Conservation (phyloP, 225 moss, liverwort and hornwort species). For the Bryum argenteum region DNA sequence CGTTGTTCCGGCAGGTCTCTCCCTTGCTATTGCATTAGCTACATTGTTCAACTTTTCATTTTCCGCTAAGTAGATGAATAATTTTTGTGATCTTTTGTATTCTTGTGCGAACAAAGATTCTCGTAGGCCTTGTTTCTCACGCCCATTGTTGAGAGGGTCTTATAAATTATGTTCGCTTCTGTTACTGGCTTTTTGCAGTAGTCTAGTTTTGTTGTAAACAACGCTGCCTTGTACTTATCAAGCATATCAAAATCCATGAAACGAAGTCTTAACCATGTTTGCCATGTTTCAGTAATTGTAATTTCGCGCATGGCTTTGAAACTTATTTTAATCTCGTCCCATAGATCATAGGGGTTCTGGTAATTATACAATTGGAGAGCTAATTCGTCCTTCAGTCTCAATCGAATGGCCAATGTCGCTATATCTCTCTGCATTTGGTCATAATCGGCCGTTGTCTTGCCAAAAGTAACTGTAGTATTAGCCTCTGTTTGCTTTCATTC, state of each 20-base stretch:
- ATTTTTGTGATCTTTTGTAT: constrained; percentile 8
- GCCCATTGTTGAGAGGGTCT: too few species aligned
- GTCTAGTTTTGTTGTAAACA: not conserved
- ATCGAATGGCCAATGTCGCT: not conserved
- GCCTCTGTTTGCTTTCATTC: not conserved
- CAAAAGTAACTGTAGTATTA: not conserved
- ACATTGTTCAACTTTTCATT: constrained; percentile 21
- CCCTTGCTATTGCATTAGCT: not conserved
- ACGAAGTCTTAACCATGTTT: not conserved
- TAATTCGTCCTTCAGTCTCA: too few species aligned
- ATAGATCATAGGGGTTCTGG: too few species aligned
- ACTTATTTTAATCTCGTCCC: not conserved
- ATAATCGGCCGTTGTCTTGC: not conserved
- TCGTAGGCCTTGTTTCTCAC: too few species aligned
- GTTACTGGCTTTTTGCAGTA: too few species aligned
- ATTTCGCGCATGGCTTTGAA: not conserved
- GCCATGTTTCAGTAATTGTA: not conserved
- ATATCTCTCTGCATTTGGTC: not conserved
- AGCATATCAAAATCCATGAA: not conserved
- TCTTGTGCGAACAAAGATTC: not conserved
- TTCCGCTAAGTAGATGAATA: constrained; percentile 17
- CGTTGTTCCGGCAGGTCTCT: not conserved
- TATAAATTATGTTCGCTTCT: too few species aligned
- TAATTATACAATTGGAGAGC: too few species aligned
- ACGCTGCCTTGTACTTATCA: not conserved